Evolutionary conservation across 129 eudicot species (phyloP).

Genomic region (Centrapalus pauciflorus): DNA sequence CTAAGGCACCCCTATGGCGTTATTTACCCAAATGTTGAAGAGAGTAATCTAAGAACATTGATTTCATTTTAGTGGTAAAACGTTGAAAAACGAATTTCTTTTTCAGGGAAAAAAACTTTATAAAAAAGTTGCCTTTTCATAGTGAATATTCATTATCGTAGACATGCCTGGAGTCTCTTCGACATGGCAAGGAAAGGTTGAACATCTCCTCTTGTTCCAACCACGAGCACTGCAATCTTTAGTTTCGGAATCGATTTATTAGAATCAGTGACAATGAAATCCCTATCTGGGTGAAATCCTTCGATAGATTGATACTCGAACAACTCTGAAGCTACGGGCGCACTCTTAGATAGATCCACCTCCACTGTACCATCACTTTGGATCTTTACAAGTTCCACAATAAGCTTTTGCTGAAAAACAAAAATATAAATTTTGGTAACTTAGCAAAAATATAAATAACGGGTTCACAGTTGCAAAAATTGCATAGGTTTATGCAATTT

Average conservation of each 20-base stretch:
- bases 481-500: neutral
- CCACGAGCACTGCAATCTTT: constrained; percentile 81
- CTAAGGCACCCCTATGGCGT: no score
- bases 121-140: neutral
- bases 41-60: neutral
- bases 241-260: constrained; percentile 58
- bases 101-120: neutral
- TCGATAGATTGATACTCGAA: constrained; percentile 65
- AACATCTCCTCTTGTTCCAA: constrained; percentile 99
- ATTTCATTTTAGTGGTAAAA: neutral
- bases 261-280: constrained; percentile 39
- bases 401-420: constrained; percentile 55
- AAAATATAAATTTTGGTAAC: neutral
- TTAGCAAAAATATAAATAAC: neutral
- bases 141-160: neutral
- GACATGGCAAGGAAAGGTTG: constrained; percentile 95
- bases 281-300: constrained; percentile 38
- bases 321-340: constrained; percentile 66
- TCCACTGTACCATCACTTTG: constrained; percentile 82
- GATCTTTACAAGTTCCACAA: constrained; percentile 63
- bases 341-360: constrained; percentile 61
- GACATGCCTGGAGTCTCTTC: constrained; percentile 81
- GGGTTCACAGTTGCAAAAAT: neutral
- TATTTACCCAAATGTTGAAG: no score
- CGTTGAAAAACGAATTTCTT: neutral